Evolutionary conservation across 306 rosid species (phyloP).

Genomic region (Gastrolobium bilobum): DNA sequence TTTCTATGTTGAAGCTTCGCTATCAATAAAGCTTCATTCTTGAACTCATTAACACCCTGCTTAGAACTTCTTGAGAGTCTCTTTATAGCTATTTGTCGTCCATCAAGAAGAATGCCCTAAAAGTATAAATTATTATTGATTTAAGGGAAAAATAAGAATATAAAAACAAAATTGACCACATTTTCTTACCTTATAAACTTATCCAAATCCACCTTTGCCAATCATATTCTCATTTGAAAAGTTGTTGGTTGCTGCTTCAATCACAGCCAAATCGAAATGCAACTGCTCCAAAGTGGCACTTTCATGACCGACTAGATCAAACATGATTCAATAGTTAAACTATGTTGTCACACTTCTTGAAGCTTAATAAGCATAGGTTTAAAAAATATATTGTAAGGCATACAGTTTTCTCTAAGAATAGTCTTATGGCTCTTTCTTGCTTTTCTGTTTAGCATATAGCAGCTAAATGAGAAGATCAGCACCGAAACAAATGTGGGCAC

Average conservation of each 20-base stretch:
- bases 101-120: constrained; percentile 20
- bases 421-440: not conserved
- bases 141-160: not conserved
- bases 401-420: not conserved
- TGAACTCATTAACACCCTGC: constrained; percentile 16
- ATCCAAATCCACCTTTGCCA: constrained; percentile 26
- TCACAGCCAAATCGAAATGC: constrained; percentile 18
- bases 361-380: not conserved
- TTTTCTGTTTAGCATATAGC: not conserved
- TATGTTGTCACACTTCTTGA: not conserved
- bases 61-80: not conserved
- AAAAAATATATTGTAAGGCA: not conserved
- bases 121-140: not conserved
- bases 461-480: not conserved
- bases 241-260: not conserved
- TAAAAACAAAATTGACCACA: not conserved
- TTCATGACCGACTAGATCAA: constrained; percentile 16
- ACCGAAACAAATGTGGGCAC: not conserved
- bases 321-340: not conserved
- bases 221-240: not conserved
- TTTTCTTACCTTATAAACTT: constrained; percentile 24
- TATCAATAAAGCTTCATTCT: not conserved
- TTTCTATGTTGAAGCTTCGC: constrained; percentile 35
- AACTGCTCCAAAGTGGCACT: not conserved
- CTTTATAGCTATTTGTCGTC: constrained; percentile 6